Evolutionary conservation across 495 filamentous ascomycete species (phyloP), one percentile per base, ranked within the genome.

Genomic region (Hyphodiscus hymeniophilus): DNA sequence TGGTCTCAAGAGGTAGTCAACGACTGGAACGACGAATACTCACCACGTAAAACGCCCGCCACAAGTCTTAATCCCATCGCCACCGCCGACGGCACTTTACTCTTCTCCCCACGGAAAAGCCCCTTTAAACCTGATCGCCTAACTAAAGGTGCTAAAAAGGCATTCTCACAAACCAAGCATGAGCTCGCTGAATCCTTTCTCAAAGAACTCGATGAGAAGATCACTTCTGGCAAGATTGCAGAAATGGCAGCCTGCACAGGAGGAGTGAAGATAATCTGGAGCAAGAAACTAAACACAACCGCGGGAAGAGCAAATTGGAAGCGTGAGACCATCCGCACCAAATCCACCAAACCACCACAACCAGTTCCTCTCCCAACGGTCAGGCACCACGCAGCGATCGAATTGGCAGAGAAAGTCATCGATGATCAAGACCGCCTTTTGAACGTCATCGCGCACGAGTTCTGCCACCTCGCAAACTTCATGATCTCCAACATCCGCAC

Each of bases 361-460:
- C 39, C 44, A 3, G 22, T 22, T 32, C 28, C 39, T 38, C 12
- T 39, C 22, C 47, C 53, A 17, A 47, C 42, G 20, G 52, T 69
- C 48, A 69, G 71, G 24, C 87, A 95, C 60, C 61, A 81, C 54
- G 87, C 87, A 6, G 75, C 65, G 10, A 96, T 98, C 60, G 90
- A 97, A 55, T 76, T 98, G 3, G 85, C 91, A 0, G 79, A 85
- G 45, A 90, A 89, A 49, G 84, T 98, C 39, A 85, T 97, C 44
- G 74, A 82, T 61, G 77, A 81, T 60, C 76, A 84, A 47, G 70
- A 86, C 36, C 80, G 89, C 17, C 72, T 98, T 17, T 69, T 89
- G 39, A 94, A 95, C 62, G 86, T 87, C 0, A 58, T 96, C 17
- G 87, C 90, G 2, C 92, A 98, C 63, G 92, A 98, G 54, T 98